Base-by-base conservation (phyloP, 1,139 yeast genomes). In the Blastobotrys illinoisensis region DNA sequence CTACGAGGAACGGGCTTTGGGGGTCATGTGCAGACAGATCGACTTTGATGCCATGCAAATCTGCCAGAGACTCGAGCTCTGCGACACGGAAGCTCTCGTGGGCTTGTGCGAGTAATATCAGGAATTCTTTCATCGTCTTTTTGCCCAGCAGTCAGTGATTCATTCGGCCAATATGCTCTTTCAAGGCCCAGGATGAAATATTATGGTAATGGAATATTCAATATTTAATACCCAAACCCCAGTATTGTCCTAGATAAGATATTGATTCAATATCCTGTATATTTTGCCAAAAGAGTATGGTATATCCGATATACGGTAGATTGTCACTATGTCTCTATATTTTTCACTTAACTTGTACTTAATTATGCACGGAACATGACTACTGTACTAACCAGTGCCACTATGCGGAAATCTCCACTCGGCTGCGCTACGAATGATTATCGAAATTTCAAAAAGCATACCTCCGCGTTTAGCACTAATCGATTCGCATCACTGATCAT, bases 21-120 rank as follows among this genome's bases (percentile, higher is more conserved):
- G 78, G 83, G 55, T 76, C 74, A 65, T 89, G 91, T 14, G 67
- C 66, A 14, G 81, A 71, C 52, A 90, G 73, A 66, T 89, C 93
- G 5, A 87, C 76, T 0, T 70, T 45, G 5, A 93, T 73, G 14
- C 73, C 72, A 60, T 81, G 72, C 53, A 86, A 69, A 47, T 79
- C 82, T 0, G 98, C 97, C 50, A 93, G 71, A 0, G 98, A 86
- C 65, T 86, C 90, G 46, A 93, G 73, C 69, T 93, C 99, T 0
- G 96, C 88, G 49, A 72, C 69, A 52, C 99, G 78, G 71, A 93
- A 93, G 60, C 80, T 79, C 54, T 87, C 83, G 67, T 88, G 89
- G 51, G 85, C 81, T 69, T 91, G 97, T 5, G 97, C 96, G 67
- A 93, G 78, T 68, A 86, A 82, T 46, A 93, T 76, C 57, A 93